Base-by-base conservation (phyloP, 148 eudicot genomes). In the Polygonum aviculare region DNA sequence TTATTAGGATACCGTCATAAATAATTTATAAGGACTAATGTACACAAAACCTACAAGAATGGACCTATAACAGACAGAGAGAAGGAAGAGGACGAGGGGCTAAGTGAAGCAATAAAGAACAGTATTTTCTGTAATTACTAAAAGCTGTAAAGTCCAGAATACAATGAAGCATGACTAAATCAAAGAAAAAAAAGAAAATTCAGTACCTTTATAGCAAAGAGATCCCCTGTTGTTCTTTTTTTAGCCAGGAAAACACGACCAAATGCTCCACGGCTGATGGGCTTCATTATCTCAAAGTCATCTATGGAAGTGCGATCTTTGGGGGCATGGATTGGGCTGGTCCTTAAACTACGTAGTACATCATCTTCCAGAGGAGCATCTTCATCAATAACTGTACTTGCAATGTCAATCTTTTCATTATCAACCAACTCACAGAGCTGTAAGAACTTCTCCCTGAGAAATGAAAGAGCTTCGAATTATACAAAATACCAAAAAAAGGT, bases 351-450 rank as follows among this genome's bases (percentile, higher is more conserved):
- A 76, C 94, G 96, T 45, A 92, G 85, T 76, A 95, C 94, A 84
- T 95, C 98, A 86, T 95, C 98, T 77, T 95, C 98, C 81, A 95
- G 65, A 62, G 98, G 97, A 78, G 96, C 93, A 85, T 95, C 98
- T 88, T 95, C 98, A 82, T 95, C 98, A 69, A 95, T 95, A 40
- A 95, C 87, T n/a, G 98, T 90, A 81, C 89, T 90, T 50, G 87
- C 78, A 62, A 95, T 84, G 84, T 95, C 99, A 78, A 90, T 89
- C 82, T 95, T 95, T 49, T 88, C 97, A 86, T 90, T 91, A 80
- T 90, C 99, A 71, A 92, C 93, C 82, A 92, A 80, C 85, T 95
- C 99, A 62, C 90, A 85, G 12, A 95, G 93, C 80, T 95, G 99
- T 79, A 95, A 82, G 80, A 89, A 95, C 80, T 95, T 95, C 85